Evolutionary conservation across 768 basidiomycete genomes (phyloP).

Genomic region (Lactifluus echinatus): DNA sequence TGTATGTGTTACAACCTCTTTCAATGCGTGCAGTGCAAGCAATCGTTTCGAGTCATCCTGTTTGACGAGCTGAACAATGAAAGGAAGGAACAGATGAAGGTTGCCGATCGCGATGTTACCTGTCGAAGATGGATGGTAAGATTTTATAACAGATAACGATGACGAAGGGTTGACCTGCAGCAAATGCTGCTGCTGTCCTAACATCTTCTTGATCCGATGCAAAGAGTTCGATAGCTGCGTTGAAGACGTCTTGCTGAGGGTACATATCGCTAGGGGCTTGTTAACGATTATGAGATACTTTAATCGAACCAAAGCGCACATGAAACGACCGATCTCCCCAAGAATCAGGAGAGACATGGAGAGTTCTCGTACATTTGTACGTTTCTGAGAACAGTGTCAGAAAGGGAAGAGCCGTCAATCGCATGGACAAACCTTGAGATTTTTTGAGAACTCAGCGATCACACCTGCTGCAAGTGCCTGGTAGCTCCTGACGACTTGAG

Average conservation of each 20-base stretch:
- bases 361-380: slow-evolving; percentile 46
- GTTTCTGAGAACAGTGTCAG: slow-evolving; percentile 5
- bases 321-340: slow-evolving; percentile 87
- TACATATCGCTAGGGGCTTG: slow-evolving; percentile 69
- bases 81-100: slow-evolving; percentile 76
- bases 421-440: slow-evolving; percentile 52
- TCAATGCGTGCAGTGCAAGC: slow-evolving; percentile 83
- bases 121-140: slow-evolving; percentile 22
- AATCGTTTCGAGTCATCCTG: slow-evolving; percentile 71
- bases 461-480: slow-evolving; percentile 70
- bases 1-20: slow-evolving; percentile 93
- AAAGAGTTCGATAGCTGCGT: slow-evolving; percentile 64
- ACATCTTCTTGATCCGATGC: slow-evolving; percentile 75
- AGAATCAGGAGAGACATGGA: slow-evolving; percentile 82
- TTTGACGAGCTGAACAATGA: slow-evolving; percentile 71
- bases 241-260: slow-evolving; percentile 70
- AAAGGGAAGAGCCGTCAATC: background rate
- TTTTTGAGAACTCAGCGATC: slow-evolving; percentile 77
- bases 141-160: slow-evolving; percentile 17
- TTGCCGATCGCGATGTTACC: slow-evolving; percentile 97
- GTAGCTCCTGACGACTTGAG: slow-evolving; percentile 66
- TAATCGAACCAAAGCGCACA: slow-evolving; percentile 41
- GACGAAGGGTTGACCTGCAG: slow-evolving; percentile 50
- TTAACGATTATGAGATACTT: background rate
- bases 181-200: slow-evolving; percentile 87